Base-by-base conservation (phyloP, 345 rosid species). In the Acer negundo region DNA sequence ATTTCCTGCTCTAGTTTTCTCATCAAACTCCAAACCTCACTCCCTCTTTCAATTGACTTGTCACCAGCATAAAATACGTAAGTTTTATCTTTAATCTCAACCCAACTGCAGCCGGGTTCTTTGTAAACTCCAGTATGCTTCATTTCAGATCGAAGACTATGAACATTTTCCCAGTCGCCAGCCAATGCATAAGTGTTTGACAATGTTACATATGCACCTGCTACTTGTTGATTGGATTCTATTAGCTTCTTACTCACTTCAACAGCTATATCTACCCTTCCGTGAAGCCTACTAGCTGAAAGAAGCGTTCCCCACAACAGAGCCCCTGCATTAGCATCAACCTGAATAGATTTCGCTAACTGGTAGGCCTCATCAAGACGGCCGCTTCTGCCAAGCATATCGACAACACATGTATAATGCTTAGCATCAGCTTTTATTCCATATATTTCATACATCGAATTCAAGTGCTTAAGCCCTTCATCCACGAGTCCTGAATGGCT, bases 41-140 rank as follows among this genome's bases (percentile, higher is more conserved):
- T 40, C 58, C 81, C 84, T 63, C 84, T 82, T 24, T 84, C 87
- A 40, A 83, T 82, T 0, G 82, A 83, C 31, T 84, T 23, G 74
- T 91, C 85, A 23, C 98, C 94, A 4, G 90, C 92, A 26, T 87
- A 85, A 78, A 94, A 92, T 38, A 80, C 80, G 1, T 84, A 88
- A 0, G 84, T 81, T 10, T 77, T 73, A 31, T 85, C 89, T 76
- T 78, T 87, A 31, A 84, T 82, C 84, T 94, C 95, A 19, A 94
- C 72, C 97, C 98, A 92, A 77, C 96, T 91, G 85, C 92, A 88
- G 16, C 96, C 98, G 0, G 92, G 89, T 79, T 88, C 91, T 84
- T 92, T 92, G 79, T 65, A 62, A 74, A 90, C 82, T 35, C 96
- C 96, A 15, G 68, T 71, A n/a, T 47, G 82, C 59, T 85, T 93